Evolutionary conservation across 257 asterid species (phyloP), one percentile per base, ranked within the genome.

Genomic region (Solanum chilense): DNA sequence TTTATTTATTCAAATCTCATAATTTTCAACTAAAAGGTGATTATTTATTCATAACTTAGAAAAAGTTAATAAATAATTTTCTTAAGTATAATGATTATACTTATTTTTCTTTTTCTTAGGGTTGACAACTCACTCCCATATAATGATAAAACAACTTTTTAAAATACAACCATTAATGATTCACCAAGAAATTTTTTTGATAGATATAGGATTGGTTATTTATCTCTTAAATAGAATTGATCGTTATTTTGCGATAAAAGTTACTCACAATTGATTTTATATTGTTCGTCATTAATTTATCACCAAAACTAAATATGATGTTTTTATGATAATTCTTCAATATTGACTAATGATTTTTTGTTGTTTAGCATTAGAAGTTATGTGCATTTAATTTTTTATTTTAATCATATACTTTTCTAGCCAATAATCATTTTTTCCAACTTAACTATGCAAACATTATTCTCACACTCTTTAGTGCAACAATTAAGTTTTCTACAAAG

Each of bases 81-180:
- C 92, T 86, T 83, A 85, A 71, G 9, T 80, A 25, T 31, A 75
- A 93, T 93, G 88, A 93, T 93, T 89, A 89, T 74, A 86, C 90
- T 9, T 62, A 33, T 12, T 52, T 84, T 25, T 42, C 20, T 25
- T 44, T 87, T 86, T 73, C 45, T 82, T 42, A 86, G 68, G 91
- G 88, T 80, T 66, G 93, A 91, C 94, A 92, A 89, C 93, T 89
- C 93, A 91, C 27, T 73, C 31, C 29, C 92, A 81, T 85, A 58
- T 75, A 44, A 83, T 70, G 91, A 91, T 88, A 73, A 58, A 90
- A 87, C 90, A 82, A 25, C 76, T 89, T 87, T 69, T 85, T 73
- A 82, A 83, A 75, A 75, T 73, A 85, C 80, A 89, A 56, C 86
- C 84, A 73, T 7, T 83, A 60, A 66, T 60, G 9, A 25, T 76